phyloP scores from a whole-genome alignment of 1,284 basidiomycete genomes.

The Schizophyllum amplum region DNA sequence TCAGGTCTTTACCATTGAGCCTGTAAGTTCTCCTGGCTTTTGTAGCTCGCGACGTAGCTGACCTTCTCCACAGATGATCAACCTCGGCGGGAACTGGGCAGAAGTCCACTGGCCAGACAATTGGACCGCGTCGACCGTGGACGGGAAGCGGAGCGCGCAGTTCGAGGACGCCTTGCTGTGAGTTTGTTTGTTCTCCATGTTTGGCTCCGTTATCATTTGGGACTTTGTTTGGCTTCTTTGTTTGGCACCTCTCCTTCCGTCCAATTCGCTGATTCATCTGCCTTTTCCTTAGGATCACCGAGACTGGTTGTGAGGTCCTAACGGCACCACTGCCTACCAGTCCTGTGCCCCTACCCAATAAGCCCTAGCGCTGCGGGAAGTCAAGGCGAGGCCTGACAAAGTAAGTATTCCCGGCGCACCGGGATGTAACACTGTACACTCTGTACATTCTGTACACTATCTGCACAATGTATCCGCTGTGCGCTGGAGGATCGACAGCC shows the following conservation, averaged over 20 bases:
- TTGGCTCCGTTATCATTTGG: slow-evolving; percentile 5
- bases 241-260: slow-evolving; percentile 15
- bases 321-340: slow-evolving; percentile 37
- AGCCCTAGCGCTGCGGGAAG: not conserved
- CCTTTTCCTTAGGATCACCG: slow-evolving; percentile 95
- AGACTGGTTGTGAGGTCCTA: slow-evolving; percentile 84
- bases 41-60: slow-evolving; percentile 4
- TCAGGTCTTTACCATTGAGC: slow-evolving; percentile 73
- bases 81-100: slow-evolving; percentile 69
- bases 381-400: too few relatives aligned
- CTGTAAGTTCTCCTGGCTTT: slow-evolving; percentile 35
- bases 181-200: too few relatives aligned
- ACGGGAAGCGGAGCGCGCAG: slow-evolving; percentile 87
- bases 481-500: not conserved
- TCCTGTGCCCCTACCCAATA: too few relatives aligned
- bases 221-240: slow-evolving; percentile 4
- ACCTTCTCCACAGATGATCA: slow-evolving; percentile 69
- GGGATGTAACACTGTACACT: not conserved
- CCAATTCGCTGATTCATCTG: too few relatives aligned
- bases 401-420: not conserved
- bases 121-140: slow-evolving; percentile 90
- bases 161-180: slow-evolving; percentile 91
- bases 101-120: slow-evolving; percentile 82
- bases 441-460: not conserved
- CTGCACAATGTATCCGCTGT: not conserved